These are phyloP conservation scores for Cynanchum wilfordii DNA, from an alignment of 257 asterid species.

Conservation along the genomic window DNA sequence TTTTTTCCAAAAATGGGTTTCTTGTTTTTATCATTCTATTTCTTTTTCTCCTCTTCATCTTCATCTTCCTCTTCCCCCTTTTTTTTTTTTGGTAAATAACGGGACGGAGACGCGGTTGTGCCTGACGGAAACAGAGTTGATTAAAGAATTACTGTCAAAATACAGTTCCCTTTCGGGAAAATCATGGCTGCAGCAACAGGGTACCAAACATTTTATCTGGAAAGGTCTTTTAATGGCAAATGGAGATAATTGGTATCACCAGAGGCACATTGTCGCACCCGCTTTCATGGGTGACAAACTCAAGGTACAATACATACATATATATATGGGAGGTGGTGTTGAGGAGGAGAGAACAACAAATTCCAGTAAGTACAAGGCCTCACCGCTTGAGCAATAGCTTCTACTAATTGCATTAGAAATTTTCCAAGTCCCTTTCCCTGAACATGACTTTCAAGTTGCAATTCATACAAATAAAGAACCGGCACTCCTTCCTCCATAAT, in stretches of 20 bases:
- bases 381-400: conserved; percentile 80
- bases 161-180: conserved; percentile 65
- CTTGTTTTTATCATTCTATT: no score
- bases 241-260: conserved; percentile 84
- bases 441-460: conserved; percentile 69
- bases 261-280: conserved; percentile 83
- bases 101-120: conserved; percentile 88
- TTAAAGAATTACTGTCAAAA: conserved; percentile 64
- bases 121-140: conserved; percentile 54
- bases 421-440: conserved; percentile 91
- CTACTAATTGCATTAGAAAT: conserved; percentile 68
- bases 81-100: no score
- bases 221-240: conserved; percentile 88
- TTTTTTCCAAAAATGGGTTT: no score
- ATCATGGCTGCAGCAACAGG: conserved; percentile 86
- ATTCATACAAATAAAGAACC: conserved; percentile 82
- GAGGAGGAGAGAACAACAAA: background rate
- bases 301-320: conserved; percentile 38
- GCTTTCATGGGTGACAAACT: conserved; percentile 85
- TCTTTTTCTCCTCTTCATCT: no score
- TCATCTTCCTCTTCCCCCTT: no score
- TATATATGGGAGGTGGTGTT: no score
- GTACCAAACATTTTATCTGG: conserved; percentile 77
- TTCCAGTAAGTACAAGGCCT: background rate
- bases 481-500: conserved; percentile 82